These are phyloP conservation scores for Colletotrichum siamense DNA, from an alignment of 2,329 filamentous ascomycete species.

Conservation along the genomic window DNA sequence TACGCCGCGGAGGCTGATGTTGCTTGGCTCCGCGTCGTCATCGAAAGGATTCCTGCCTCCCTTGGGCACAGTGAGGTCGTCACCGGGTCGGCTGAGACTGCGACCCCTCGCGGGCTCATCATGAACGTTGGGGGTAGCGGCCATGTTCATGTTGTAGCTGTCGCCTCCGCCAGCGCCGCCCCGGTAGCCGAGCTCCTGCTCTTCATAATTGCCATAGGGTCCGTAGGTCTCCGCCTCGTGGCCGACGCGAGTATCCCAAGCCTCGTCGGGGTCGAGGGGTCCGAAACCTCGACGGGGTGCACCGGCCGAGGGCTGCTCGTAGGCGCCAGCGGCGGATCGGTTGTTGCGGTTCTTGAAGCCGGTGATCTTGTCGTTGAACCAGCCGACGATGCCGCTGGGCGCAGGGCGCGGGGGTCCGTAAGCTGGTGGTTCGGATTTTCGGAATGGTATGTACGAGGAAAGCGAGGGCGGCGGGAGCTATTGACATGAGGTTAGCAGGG, in stretches of 20 bases:
- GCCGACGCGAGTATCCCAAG: constrained; percentile 83
- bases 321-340: constrained; percentile 72
- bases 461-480: constrained; percentile 74
- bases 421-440: constrained; percentile 45
- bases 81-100: constrained; percentile 14
- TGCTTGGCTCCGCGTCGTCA: constrained; percentile 68
- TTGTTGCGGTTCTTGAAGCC: constrained; percentile 69
- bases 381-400: constrained; percentile 70
- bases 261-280: constrained; percentile 80
- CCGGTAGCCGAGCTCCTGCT: constrained; percentile 70
- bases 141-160: constrained; percentile 56
- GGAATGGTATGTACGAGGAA: constrained; percentile 75
- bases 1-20: constrained; percentile 69
- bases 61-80: constrained; percentile 36
- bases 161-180: constrained; percentile 43
- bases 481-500: neutral
- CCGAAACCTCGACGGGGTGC: constrained; percentile 64
- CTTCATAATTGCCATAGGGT: constrained; percentile 72
- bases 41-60: constrained; percentile 70
- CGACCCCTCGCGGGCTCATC: constrained; percentile 26
- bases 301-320: constrained; percentile 61
- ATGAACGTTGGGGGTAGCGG: constrained; percentile 38
- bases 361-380: constrained; percentile 72
- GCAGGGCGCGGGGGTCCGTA: constrained; percentile 60
- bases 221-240: constrained; percentile 72